Percentiles rank a stretch among this genome's conserved stretches.
Evolutionary conservation across 371 early-diverging fungal genomes (phyloP).

Genomic region (Mucor racemosus): DNA sequence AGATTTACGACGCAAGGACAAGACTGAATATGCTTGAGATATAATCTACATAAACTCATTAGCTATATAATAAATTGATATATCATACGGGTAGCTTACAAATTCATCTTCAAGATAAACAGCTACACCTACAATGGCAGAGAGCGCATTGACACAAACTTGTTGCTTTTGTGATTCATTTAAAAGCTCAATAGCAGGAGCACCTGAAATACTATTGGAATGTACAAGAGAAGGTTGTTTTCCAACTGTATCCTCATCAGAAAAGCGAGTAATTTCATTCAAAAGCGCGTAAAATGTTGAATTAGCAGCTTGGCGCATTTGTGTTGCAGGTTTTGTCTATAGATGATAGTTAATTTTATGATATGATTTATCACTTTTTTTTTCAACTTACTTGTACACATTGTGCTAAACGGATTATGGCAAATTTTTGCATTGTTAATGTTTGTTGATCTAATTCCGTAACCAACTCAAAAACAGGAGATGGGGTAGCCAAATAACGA

Average conservation of each 20-base stretch:
- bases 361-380: no score
- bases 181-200: conserved; percentile 38
- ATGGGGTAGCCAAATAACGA: conserved; percentile 67
- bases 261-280: conserved; percentile 58
- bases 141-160: conserved; percentile 61
- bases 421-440: conserved; percentile 51
- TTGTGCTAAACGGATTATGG: conserved; percentile 63
- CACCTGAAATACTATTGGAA: conserved; percentile 37
- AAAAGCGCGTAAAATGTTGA: conserved; percentile 64
- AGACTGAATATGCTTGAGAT: conserved; percentile 65
- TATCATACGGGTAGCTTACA: conserved; percentile 26
- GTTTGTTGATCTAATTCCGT: conserved; percentile 29
- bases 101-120: conserved; percentile 65
- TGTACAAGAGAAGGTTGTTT: conserved; percentile 13
- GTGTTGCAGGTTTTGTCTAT: conserved; percentile 42
- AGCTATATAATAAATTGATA: neutral
- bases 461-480: conserved; percentile 59
- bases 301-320: conserved; percentile 52
- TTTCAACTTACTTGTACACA: conserved; percentile 56
- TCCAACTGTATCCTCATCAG: conserved; percentile 19
- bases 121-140: conserved; percentile 68
- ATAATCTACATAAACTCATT: conserved; percentile 46
- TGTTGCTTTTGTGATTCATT: conserved; percentile 55
- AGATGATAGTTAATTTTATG: neutral
- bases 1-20: conserved; percentile 59